These are phyloP conservation scores for Arthroderma sp. DNA, from an alignment of 2,329 filamentous ascomycete genomes.

Conservation along the genomic window DNA sequence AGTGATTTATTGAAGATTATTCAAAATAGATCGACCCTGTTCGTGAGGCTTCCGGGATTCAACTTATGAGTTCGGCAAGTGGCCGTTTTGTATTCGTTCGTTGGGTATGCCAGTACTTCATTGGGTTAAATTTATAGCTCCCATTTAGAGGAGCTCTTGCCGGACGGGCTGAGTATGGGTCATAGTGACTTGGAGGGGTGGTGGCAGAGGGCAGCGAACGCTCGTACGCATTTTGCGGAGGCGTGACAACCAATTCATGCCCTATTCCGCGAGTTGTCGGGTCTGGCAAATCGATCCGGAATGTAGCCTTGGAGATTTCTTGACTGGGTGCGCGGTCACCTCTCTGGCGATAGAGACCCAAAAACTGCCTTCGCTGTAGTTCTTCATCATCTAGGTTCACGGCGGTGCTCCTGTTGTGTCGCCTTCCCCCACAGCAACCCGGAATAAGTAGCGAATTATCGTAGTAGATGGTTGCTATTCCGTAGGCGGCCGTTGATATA, in stretches of 20 bases:
- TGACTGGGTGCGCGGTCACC: constrained; percentile 16
- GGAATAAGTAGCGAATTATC: too few species aligned
- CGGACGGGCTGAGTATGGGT: neutral
- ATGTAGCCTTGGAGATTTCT: constrained; percentile 18
- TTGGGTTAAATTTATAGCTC: neutral
- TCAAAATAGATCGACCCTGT: too few species aligned
- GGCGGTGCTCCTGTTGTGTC: constrained; percentile 3
- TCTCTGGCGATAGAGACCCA: constrained; percentile 23
- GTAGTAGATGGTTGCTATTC: constrained; percentile 15
- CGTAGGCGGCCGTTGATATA: constrained; percentile 18
- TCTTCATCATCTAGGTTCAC: constrained; percentile 21
- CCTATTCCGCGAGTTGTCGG: constrained; percentile 3
- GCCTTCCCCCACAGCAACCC: neutral
- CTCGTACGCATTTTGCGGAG: constrained; percentile 8
- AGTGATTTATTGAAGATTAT: too few species aligned
- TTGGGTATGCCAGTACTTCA: constrained; percentile 1
- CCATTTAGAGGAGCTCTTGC: too few species aligned
- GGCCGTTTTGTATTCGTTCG: neutral
- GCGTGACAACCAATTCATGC: constrained; percentile 13
- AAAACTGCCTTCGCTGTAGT: constrained; percentile 28
- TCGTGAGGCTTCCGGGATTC: neutral
- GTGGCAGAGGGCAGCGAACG: constrained; percentile 2
- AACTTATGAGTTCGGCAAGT: constrained; percentile 2
- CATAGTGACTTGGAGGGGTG: constrained; percentile 5
- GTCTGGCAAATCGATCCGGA: constrained; percentile 17